Percentiles rank a stretch among this genome's conserved stretches.
Conservation (phyloP, 331 rosid species). For the Acacia pycnantha region DNA sequence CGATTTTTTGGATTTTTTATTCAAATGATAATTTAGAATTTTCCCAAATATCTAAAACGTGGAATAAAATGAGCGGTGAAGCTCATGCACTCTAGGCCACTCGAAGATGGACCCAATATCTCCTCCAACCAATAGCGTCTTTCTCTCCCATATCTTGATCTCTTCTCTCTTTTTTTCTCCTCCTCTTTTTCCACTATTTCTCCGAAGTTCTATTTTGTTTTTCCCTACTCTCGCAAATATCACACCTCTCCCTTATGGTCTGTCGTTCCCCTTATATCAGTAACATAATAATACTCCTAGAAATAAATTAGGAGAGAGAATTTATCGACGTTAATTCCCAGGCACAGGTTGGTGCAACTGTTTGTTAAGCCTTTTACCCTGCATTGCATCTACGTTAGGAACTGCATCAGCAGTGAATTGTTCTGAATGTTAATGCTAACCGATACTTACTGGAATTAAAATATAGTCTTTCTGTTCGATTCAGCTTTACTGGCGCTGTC, state of each 20-base stretch:
- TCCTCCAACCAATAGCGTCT: conserved; percentile 64
- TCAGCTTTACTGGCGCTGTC: background rate
- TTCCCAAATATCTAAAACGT: conserved; percentile 19
- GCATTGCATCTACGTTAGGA: conserved; percentile 7
- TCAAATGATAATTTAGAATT: no score
- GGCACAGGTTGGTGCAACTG: conserved; percentile 23
- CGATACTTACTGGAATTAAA: background rate
- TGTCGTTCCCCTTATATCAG: background rate
- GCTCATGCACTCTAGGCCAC: conserved; percentile 42
- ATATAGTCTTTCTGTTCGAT: background rate
- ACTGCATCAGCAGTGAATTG: conserved; percentile 7
- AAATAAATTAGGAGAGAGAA: background rate
- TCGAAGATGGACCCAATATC: conserved; percentile 62
- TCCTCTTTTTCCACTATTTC: background rate
- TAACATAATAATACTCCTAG: background rate
- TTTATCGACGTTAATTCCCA: conserved; percentile 23
- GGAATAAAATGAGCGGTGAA: conserved; percentile 32
- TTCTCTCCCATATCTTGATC: conserved; percentile 59
- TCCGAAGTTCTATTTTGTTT: background rate
- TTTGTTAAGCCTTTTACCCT: conserved; percentile 24
- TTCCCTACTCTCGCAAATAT: background rate
- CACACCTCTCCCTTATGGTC: no score
- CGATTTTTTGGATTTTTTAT: no score
- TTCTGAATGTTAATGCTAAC: background rate
- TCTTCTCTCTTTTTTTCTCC: background rate